Base-by-base conservation (phyloP, 768 basidiomycete species). In the Tephrocybe sp. region DNA sequence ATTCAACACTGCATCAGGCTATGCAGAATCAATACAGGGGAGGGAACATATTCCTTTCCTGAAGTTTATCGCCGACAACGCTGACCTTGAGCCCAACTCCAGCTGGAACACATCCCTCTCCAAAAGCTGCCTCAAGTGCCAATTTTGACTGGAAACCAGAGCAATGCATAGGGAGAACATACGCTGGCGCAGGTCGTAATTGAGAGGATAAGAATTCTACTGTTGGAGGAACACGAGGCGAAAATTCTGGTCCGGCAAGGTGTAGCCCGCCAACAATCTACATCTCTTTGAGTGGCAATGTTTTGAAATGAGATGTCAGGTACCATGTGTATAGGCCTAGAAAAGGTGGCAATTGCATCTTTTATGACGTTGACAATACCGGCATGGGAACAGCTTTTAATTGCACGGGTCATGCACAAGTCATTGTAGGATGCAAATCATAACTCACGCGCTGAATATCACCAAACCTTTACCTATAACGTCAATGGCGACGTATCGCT, bases 91-190 rank as follows among this genome's bases (percentile, higher is more conserved):
- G 75, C 12, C 91, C 90, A 2, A 85, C 84, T 4, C 89, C 89
- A 3, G 83, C 86, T 0, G 90, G 88, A 11, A 93, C 88, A 58
- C 85, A 85, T 1, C 83, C 83, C 46, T 88, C 81, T 18, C 90
- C 90, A 15, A 94, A 73, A 2, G 78, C 87, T 4, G 68, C 65
- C 62, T 84, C 83, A 58, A 93, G 66, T 1, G 84, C 87, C 7
- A 89, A 64, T 65, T 93, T 91, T 30, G 79, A 78, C n/a, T 77
- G 74, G 61, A 92, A 89, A 3, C 90, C 90, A 2, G 87, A 82
- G 59, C 91, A 93, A 63, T 93, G 92, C 83, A 93, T 87, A 0
- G 90, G 91, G 0, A 93, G 73, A 40, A 93, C 67, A 56, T 86
- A 92, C 1, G 74, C 76, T 1, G 88, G 89, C 0, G 81, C 65